Evolutionary conservation across 345 rosid genomes (phyloP), one percentile per base, ranked within the genome.

Genomic region (Punica granatum): DNA sequence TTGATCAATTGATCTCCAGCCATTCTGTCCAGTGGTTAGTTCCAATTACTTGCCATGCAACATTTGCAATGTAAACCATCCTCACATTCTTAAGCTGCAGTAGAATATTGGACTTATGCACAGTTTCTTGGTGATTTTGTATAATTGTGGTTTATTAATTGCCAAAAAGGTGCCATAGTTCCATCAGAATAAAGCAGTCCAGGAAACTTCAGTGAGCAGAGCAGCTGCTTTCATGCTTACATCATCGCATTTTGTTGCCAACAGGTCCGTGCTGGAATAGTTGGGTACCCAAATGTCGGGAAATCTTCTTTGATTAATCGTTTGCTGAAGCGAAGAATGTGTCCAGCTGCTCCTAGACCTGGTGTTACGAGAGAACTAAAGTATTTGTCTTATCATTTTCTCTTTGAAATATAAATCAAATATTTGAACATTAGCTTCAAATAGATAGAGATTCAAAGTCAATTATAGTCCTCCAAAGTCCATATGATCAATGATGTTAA

Each of bases 211-310:
- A 6, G 58, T 23, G 10, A 51, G 58, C 30, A n/a, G 58, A 51
- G 28, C n/a, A n/a, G 28, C 30, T 53, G 21, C 23, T 16, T 68
- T 8, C 46, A 58, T 68, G 46, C 66, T 9, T 56, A 23, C 3
- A 18, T 23, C 8, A 43, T 9, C 4, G 61, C 25, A 56, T 60
- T 68, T 23, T 68, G 71, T 28, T 11, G 14, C 26, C 13, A 36
- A 36, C 35, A 90, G 97, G 96, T 90, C 72, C 87, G 97, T 65
- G 98, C 98, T 81, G 98, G 96, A 67, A 82, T 93, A 63, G 92
- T 90, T 71, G 98, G 98, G 72, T 90, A 88, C 64, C 98, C 98
- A 60, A 93, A 93, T 87, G 98, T 93, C 35, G 97, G 96, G 68
- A 93, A 93, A 75, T 93, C 97, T 64, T 93, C 98, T 76, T 74